Evolutionary conservation across 108 stramenopile genomes (phyloP), one percentile per base, ranked within the genome.

Genomic region (Pseudonitzschia pungens): DNA sequence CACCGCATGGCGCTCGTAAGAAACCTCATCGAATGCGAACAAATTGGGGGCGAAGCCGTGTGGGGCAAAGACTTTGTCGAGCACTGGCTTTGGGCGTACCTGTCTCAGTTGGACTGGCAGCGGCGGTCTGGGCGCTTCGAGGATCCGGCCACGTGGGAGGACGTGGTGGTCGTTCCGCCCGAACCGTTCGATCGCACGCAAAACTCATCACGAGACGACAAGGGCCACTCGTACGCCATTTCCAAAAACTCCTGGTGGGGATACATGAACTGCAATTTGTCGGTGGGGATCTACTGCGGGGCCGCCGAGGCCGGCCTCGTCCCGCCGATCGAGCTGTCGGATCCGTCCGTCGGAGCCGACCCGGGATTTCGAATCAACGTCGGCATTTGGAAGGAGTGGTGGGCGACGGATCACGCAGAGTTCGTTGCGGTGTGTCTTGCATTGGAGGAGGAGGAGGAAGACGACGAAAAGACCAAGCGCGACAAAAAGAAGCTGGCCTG

Each of bases 261-360:
- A 16, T 73, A 73, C 53, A 78, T 78, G 72, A 78, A 78, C 59
- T 68, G 58, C 20, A 7, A 31, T 16, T 73, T 78, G 58, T 73
- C 65, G 8, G 77, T 78, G 5, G 72, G 65, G 5, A 31, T 68
- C n/a, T 73, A 71, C 16, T 62, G 71, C 33, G 77, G 77, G 20
- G 68, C 68, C 15, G 56, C 52, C 16, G 58, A 76, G 63, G 68
- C 75, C 14, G 58, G 62, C 2, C 16, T 66, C 0, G 73, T 55
- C 22, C 43, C 60, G 15, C 31, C 15, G 20, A 66, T 65, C 21
- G 1, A 10, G 0, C 57, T 58, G 24, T 26, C 22, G 29, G 73
- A 74, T 52, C 29, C 6, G 21, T 26, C 44, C n/a, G 43, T 36
- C 7, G 0, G 27, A 24, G 51, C 52, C 8, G 73, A 74, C 32